phyloP scores from a whole-genome alignment of 192 early-diverging fungal genomes.

The Backusella sp. region DNA sequence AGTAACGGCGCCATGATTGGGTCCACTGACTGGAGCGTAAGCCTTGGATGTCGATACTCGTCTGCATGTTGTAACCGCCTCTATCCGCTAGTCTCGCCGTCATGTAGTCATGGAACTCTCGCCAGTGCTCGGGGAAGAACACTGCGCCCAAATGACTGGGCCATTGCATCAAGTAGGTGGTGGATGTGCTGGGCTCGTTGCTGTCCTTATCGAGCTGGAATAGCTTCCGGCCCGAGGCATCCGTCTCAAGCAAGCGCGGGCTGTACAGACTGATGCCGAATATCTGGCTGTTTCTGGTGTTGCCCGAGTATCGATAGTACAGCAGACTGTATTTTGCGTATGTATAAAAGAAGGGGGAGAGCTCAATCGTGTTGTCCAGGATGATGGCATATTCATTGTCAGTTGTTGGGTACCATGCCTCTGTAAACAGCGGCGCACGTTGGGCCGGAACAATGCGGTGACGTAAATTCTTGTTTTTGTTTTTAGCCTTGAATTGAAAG shows the following conservation, averaged over 20 bases:
- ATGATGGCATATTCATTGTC: conserved; percentile 55
- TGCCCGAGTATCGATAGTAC: conserved; percentile 46
- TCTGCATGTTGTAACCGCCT: conserved; percentile 35
- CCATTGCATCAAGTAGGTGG: conserved; percentile 50
- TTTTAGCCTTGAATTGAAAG: conserved; percentile 46
- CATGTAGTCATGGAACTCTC: conserved; percentile 60
- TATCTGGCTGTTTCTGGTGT: conserved; percentile 10
- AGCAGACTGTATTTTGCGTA: conserved; percentile 54
- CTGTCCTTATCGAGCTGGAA: conserved; percentile 41
- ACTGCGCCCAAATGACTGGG: conserved; percentile 54
- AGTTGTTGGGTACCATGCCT: conserved; percentile 56
- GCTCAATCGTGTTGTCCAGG: conserved; percentile 54
- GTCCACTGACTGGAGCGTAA: conserved; percentile 51
- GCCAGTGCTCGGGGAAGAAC: conserved; percentile 62
- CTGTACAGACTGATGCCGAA: conserved; percentile 59
- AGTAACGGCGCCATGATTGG: conserved; percentile 56
- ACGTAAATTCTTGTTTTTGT: conserved; percentile 42
- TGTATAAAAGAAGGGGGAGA: conserved; percentile 53
- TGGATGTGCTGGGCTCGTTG: conserved; percentile 23
- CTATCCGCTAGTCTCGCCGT: conserved; percentile 46
- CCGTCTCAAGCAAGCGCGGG: conserved; percentile 46
- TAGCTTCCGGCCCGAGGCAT: conserved; percentile 36
- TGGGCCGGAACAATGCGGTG: conserved; percentile 49
- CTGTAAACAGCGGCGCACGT: conserved; percentile 50
- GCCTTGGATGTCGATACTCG: conserved; percentile 42